A percentile compares a stretch with the other conserved stretches of the same genome.
phyloP scores from a whole-genome alignment of 768 basidiomycete genomes.

The Lentinus tigrinus region DNA sequence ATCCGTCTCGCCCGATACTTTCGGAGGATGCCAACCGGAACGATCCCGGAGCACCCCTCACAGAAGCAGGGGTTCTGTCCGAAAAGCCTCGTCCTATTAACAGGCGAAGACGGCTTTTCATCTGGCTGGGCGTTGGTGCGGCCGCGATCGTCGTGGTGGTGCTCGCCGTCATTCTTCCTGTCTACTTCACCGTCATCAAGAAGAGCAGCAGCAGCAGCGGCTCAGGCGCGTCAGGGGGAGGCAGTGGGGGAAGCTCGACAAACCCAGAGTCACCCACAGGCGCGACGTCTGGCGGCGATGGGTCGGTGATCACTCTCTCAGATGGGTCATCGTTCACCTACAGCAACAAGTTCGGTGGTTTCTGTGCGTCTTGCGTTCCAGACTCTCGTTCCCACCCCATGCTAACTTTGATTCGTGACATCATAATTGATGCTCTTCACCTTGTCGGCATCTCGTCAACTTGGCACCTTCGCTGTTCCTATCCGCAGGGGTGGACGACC shows the following conservation, averaged over 20 bases:
- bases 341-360: slow-evolving; percentile 71
- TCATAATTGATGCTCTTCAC: neutral
- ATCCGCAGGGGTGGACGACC: slow-evolving; percentile 60
- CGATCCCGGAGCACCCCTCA: slow-evolving; percentile 4
- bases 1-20: slow-evolving; percentile 16
- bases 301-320: slow-evolving; percentile 56
- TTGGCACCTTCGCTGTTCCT: neutral
- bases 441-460: neutral
- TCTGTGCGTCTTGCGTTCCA: slow-evolving; percentile 45
- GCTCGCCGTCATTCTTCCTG: slow-evolving; percentile 26
- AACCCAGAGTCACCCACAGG: slow-evolving; percentile 27
- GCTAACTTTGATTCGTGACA: slow-evolving; percentile 4
- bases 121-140: slow-evolving; percentile 7
- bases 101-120: slow-evolving; percentile 8
- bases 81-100: neutral
- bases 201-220: neutral
- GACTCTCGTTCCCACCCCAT: neutral
- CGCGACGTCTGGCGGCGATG: slow-evolving; percentile 59
- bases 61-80: neutral
- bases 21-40: slow-evolving; percentile 2
- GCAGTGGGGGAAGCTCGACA: neutral
- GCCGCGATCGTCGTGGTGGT: slow-evolving; percentile 25
- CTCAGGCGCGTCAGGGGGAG: neutral
- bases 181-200: slow-evolving; percentile 19
- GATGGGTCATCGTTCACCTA: slow-evolving; percentile 77